A percentile compares a stretch with the other conserved stretches of the same genome.
Conservation (phyloP, 768 basidiomycete genomes). For the Xerocomellus dryophilus region DNA sequence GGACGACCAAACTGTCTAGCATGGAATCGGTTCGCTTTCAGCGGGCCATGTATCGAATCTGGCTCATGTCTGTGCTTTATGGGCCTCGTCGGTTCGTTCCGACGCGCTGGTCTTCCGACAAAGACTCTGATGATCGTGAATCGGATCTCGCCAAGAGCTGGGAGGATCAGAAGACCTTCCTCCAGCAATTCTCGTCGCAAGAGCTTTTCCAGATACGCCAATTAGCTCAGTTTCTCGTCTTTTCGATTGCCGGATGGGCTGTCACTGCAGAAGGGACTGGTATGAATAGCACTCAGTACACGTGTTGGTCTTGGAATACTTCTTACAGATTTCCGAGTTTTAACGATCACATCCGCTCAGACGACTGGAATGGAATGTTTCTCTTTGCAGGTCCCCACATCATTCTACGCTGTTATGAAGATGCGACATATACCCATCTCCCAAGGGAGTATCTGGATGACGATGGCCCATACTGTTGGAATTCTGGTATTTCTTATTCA, state of each 20-base stretch:
- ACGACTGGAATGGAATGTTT: not conserved
- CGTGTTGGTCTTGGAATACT: not conserved
- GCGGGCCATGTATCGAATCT: slow-evolving; percentile 30
- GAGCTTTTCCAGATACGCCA: slow-evolving; percentile 1
- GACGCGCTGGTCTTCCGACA: too few relatives aligned
- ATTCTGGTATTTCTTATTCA: too few relatives aligned
- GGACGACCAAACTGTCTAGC: slow-evolving; percentile 26
- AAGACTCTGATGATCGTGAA: not conserved
- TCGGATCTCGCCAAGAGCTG: not conserved
- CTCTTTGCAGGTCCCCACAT: slow-evolving; percentile 12
- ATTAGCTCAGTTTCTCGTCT: not conserved
- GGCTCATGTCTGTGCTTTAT: slow-evolving; percentile 17
- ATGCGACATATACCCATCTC: not conserved
- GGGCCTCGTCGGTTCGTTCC: not conserved
- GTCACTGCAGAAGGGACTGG: not conserved
- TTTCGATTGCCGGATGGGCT: not conserved
- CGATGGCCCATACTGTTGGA: slow-evolving; percentile 1
- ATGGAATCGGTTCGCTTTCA: slow-evolving; percentile 33
- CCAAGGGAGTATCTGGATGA: not conserved
- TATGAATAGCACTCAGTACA: not conserved
- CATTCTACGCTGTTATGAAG: slow-evolving; percentile 7
- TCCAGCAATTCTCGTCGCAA: not conserved
- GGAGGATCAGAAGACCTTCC: not conserved
- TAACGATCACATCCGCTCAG: not conserved
- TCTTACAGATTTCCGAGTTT: not conserved